Conservation (phyloP, 306 rosid species). For the cucumber (Cucumis sativus) region Cucumber_9930_V3 NC_026658.2:15834501-15835000, state of each 20-base stretch:
- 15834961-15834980: constrained; percentile 45
- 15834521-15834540: not conserved
- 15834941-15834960: constrained; percentile 44
- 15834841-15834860: constrained; percentile 17
- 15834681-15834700: constrained; percentile 62
- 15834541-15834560: not conserved
- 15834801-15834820: not conserved
- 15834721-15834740: constrained; percentile 85
- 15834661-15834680: constrained; percentile 55
- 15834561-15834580: not conserved
- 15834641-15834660: constrained; percentile 90
- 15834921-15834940: constrained; percentile 41
- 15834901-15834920: constrained; percentile 94
- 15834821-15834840: constrained; percentile 6
- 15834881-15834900: constrained; percentile 93
- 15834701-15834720: constrained; percentile 93
- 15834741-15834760: constrained; percentile 88
- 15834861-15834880: constrained; percentile 89
- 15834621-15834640: constrained; percentile 8
- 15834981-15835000: constrained; percentile 33
- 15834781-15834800: constrained; percentile 1
- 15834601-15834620: not conserved
- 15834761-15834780: constrained; percentile 69
- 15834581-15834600: not conserved
- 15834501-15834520: not conserved